phyloP scores from a whole-genome alignment of 805 yeast genomes.

The Ogataea populi-albae region DNA sequence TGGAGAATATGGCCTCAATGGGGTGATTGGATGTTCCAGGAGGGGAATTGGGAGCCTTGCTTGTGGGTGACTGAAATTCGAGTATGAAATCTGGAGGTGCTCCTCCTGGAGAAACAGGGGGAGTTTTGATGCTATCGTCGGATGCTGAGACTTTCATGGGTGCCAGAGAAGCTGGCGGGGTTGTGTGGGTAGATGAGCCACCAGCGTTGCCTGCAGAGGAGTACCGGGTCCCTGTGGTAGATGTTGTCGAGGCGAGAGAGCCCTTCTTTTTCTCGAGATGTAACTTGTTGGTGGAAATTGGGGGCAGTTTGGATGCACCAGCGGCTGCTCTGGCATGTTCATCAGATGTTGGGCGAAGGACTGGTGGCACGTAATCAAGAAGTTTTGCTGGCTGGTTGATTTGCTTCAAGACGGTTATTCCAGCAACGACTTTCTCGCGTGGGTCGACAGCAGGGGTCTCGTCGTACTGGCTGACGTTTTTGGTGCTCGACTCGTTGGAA shows the following conservation, averaged over 20 bases:
- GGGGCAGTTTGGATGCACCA: too few relatives aligned
- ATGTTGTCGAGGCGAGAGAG: constrained; percentile 11
- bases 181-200: too few relatives aligned
- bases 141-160: background rate
- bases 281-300: too few relatives aligned
- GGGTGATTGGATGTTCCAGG: constrained; percentile 3
- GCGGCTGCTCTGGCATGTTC: constrained; percentile 3
- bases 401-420: constrained; percentile 29
- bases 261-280: too few relatives aligned
- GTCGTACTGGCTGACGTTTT: background rate
- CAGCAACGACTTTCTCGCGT: constrained; percentile 10
- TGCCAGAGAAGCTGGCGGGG: constrained; percentile 7
- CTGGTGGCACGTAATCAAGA: constrained; percentile 52
- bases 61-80: background rate
- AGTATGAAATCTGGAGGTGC: background rate
- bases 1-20: constrained; percentile 13
- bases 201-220: too few relatives aligned
- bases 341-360: constrained; percentile 41
- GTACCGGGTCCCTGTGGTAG: constrained; percentile 8
- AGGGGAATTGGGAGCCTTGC: background rate
- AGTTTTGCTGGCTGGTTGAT: constrained; percentile 46
- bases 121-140: background rate
- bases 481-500: background rate
- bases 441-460: constrained; percentile 4
- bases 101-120: background rate